Conservation (phyloP, 768 basidiomycete genomes). For the Goffeauzyma gilvescens region DNA sequence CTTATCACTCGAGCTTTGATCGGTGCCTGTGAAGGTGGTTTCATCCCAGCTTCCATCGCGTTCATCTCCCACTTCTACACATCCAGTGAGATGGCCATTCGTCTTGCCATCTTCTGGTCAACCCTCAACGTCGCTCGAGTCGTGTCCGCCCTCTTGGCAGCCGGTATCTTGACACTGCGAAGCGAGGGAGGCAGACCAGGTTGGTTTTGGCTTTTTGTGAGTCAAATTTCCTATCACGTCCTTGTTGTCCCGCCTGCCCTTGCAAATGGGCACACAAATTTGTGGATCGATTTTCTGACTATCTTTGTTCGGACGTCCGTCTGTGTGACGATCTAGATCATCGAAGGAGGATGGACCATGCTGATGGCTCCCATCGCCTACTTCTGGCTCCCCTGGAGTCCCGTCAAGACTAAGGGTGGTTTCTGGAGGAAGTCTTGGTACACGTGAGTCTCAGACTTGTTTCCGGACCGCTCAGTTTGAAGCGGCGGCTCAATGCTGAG, state of each 20-base stretch:
- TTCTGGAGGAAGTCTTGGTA: conserved; percentile 47
- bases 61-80: conserved; percentile 5
- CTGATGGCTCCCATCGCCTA: conserved; percentile 40
- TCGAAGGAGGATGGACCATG: conserved; percentile 37
- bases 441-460: too few species aligned
- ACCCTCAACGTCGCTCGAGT: conserved; percentile 6
- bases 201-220: conserved; percentile 13
- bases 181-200: conserved; percentile 8
- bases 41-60: conserved; percentile 6
- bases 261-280: too few species aligned
- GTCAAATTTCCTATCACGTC: too few species aligned
- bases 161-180: conserved; percentile 13
- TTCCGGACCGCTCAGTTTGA: too few species aligned
- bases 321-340: too few species aligned
- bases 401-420: conserved; percentile 47
- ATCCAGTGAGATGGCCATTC: conserved; percentile 8
- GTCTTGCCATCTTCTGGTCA: conserved; percentile 1
- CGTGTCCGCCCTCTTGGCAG: conserved; percentile 8
- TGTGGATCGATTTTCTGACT: too few species aligned
- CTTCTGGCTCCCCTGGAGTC: conserved; percentile 45
- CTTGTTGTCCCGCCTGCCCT: too few species aligned
- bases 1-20: conserved; percentile 12
- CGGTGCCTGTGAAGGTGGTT: conserved; percentile 6
- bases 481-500: too few species aligned
- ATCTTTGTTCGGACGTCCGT: too few species aligned